Evolutionary conservation across 2,329 filamentous ascomycete species (phyloP).

Genomic region (Trichoderma lentiforme): DNA sequence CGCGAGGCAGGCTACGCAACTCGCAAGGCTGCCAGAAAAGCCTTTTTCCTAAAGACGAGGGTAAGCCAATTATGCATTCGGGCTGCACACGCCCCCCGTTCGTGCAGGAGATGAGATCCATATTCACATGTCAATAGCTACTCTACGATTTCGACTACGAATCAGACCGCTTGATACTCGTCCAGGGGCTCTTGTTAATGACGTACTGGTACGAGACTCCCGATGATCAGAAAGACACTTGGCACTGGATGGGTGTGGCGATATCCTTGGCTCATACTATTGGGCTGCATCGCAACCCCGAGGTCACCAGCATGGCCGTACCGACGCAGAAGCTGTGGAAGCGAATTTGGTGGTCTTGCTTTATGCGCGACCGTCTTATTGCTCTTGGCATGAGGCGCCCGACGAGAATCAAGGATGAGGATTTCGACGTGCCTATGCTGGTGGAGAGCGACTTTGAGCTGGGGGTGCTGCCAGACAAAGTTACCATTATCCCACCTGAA

Average conservation of each 20-base stretch:
- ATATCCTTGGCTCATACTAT: constrained; percentile 92
- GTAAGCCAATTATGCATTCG: constrained; percentile 47
- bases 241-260: constrained; percentile 98
- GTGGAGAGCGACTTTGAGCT: constrained; percentile 82
- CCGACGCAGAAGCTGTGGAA: constrained; percentile 84
- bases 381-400: constrained; percentile 91
- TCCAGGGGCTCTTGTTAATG: constrained; percentile 86
- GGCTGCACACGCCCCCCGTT: not conserved
- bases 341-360: constrained; percentile 96
- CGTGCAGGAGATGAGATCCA: not conserved
- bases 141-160: constrained; percentile 97
- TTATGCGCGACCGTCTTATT: constrained; percentile 90
- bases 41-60: constrained; percentile 85
- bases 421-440: constrained; percentile 92
- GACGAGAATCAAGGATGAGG: constrained; percentile 87
- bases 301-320: constrained; percentile 68
- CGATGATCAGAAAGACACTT: constrained; percentile 95
- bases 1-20: constrained; percentile 72
- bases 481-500: constrained; percentile 64
- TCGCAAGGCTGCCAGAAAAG: constrained; percentile 78
- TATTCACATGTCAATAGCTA: constrained; percentile 49
- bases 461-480: constrained; percentile 61
- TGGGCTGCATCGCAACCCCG: constrained; percentile 82
- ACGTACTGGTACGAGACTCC: constrained; percentile 98
- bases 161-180: constrained; percentile 79